Evolutionary conservation across 805 yeast species (phyloP).

Genomic region (Naumovozyma dairenensis): DNA sequence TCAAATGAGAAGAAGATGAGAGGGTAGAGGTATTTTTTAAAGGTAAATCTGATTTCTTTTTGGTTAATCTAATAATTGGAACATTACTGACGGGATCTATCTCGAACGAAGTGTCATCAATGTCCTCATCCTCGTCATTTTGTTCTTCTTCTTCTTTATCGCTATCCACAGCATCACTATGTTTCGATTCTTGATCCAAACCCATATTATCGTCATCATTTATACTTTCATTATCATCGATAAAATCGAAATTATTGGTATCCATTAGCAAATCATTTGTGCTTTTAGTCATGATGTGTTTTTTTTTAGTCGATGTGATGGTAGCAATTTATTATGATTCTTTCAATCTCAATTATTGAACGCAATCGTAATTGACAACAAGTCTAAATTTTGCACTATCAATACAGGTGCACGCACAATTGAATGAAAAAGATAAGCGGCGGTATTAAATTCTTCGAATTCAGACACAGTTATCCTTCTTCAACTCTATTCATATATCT

Average conservation of each 20-base stretch:
- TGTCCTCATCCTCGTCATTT: neutral
- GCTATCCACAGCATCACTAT: conserved; percentile 14
- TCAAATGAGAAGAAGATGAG: too few species aligned
- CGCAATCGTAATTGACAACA: too few species aligned
- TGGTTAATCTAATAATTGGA: conserved; percentile 13
- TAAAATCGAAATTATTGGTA: conserved; percentile 20
- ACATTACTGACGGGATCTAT: conserved; percentile 19
- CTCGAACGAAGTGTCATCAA: conserved; percentile 1
- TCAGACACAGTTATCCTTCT: too few species aligned
- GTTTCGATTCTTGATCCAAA: conserved; percentile 8
- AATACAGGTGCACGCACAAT: too few species aligned
- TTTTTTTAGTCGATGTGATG: neutral
- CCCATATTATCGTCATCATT: conserved; percentile 6
- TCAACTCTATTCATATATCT: too few species aligned
- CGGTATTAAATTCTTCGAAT: too few species aligned
- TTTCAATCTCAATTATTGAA: too few species aligned
- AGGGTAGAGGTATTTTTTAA: too few species aligned
- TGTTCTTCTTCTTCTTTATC: conserved; percentile 11
- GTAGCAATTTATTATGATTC: too few species aligned
- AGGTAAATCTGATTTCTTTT: conserved; percentile 8
- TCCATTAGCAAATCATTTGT: conserved; percentile 18
- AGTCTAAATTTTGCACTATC: too few species aligned
- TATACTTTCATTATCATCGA: conserved; percentile 7
- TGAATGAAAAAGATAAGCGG: too few species aligned
- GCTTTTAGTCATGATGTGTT: neutral